These are phyloP conservation scores for Eurotiales sp. DNA, from an alignment of 2,329 filamentous ascomycete species.

Conservation along the genomic window DNA sequence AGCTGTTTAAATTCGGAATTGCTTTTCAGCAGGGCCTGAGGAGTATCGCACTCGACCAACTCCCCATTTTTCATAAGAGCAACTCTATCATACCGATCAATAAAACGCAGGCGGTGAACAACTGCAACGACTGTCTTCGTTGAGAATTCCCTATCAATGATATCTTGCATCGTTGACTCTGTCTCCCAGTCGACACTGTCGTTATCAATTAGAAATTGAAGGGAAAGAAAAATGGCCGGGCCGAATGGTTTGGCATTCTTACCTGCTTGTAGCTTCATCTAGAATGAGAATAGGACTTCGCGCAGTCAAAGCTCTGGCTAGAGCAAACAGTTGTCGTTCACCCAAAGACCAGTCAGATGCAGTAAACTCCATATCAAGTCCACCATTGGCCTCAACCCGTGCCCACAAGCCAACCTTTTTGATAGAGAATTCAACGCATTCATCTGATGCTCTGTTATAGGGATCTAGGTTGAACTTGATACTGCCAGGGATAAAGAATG, in stretches of 20 bases:
- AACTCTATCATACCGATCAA: conserved; percentile 36
- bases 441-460: conserved; percentile 25
- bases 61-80: conserved; percentile 33
- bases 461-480: conserved; percentile 40
- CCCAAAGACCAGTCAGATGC: conserved; percentile 53
- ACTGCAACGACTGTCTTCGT: conserved; percentile 58
- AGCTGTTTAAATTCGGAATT: conserved; percentile 34
- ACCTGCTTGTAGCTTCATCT: conserved; percentile 39
- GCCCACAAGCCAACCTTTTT: conserved; percentile 34
- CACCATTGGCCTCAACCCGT: conserved; percentile 29
- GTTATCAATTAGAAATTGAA: neutral
- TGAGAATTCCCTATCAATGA: conserved; percentile 52
- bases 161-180: conserved; percentile 54
- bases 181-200: conserved; percentile 54
- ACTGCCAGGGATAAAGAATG: conserved; percentile 39
- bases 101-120: conserved; percentile 51
- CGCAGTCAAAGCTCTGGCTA: conserved; percentile 57
- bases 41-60: conserved; percentile 32
- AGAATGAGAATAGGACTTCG: conserved; percentile 41
- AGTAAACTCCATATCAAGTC: conserved; percentile 41
- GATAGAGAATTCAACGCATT: conserved; percentile 32
- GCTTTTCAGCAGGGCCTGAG: conserved; percentile 31
- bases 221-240: neutral
- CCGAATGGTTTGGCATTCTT: conserved; percentile 17
- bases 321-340: conserved; percentile 61